Conservation (phyloP, 352 stramenopile genomes). For the Bremia lactucae region DNA sequence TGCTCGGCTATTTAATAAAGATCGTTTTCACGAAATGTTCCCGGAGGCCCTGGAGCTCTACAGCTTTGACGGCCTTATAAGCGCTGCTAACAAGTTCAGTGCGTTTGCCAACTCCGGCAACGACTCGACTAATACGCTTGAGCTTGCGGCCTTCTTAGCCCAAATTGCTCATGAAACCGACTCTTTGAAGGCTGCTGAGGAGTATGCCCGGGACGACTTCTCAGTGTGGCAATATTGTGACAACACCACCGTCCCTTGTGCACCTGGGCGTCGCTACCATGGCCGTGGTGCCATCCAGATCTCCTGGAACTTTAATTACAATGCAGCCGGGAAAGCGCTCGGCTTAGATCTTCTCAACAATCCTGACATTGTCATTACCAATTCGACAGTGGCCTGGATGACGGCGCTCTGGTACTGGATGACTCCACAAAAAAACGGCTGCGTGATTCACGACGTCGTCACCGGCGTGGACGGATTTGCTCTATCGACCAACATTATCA, state of each 20-base stretch:
- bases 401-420: constrained; percentile 46
- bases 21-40: constrained; percentile 24
- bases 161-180: constrained; percentile 35
- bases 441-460: constrained; percentile 33
- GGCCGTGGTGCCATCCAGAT: constrained; percentile 37
- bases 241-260: constrained; percentile 20
- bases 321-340: constrained; percentile 21
- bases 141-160: constrained; percentile 34
- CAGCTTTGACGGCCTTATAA: constrained; percentile 29
- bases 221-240: constrained; percentile 35
- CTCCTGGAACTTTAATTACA: constrained; percentile 56
- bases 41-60: constrained; percentile 27
- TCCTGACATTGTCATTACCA: constrained; percentile 28
- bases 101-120: constrained; percentile 35
- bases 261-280: constrained; percentile 28
- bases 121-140: constrained; percentile 23
- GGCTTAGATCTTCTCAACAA: constrained; percentile 29
- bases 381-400: constrained; percentile 28
- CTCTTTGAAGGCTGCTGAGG: constrained; percentile 28
- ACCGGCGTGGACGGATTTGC: constrained; percentile 26
- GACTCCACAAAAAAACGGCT: constrained; percentile 26
- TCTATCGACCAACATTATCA: constrained; percentile 35
- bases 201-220: constrained; percentile 30
- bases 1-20: constrained; percentile 27
- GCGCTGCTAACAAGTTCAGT: constrained; percentile 30